Evolutionary conservation across 2,329 filamentous ascomycete species (phyloP).

Genomic region (Macrophomina pseudophaseolina): DNA sequence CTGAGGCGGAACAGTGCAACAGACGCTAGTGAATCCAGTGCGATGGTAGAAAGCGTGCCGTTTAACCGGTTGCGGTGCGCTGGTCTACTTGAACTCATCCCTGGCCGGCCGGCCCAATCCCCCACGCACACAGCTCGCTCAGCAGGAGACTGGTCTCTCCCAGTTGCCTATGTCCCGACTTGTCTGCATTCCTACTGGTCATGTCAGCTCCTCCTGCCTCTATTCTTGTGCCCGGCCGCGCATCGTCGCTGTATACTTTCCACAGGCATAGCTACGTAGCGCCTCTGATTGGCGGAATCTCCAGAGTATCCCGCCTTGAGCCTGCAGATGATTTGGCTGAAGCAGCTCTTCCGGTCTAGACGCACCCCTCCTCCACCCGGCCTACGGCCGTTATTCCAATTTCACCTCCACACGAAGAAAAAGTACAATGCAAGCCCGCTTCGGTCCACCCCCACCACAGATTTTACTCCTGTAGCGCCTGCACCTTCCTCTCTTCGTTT

Average conservation of each 20-base stretch:
- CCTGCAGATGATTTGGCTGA: not conserved
- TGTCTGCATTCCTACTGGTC: too few species aligned
- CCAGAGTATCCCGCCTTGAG: too few species aligned
- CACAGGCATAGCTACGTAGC: constrained; percentile 4
- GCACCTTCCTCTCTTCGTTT: not conserved
- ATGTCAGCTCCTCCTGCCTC: constrained; percentile 23
- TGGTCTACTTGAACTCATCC: too few species aligned
- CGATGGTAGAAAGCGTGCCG: too few species aligned
- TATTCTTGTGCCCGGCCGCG: constrained; percentile 26
- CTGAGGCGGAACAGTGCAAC: too few species aligned
- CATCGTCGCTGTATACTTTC: constrained; percentile 15
- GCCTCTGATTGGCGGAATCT: too few species aligned
- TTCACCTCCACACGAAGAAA: not conserved
- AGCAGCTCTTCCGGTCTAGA: not conserved
- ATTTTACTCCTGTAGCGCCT: not conserved
- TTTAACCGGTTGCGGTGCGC: too few species aligned
- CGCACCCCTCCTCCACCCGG: not conserved
- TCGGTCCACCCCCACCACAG: not conserved
- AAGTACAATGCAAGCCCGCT: constrained; percentile 5
- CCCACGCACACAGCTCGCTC: constrained; percentile 7
- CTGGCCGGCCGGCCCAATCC: not conserved
- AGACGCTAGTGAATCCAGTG: too few species aligned
- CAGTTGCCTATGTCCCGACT: not conserved
- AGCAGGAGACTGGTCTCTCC: not conserved
- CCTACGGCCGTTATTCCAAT: not conserved